Evolutionary conservation across 352 stramenopile species (phyloP).

Genomic region (Pythium aristosporum): DNA sequence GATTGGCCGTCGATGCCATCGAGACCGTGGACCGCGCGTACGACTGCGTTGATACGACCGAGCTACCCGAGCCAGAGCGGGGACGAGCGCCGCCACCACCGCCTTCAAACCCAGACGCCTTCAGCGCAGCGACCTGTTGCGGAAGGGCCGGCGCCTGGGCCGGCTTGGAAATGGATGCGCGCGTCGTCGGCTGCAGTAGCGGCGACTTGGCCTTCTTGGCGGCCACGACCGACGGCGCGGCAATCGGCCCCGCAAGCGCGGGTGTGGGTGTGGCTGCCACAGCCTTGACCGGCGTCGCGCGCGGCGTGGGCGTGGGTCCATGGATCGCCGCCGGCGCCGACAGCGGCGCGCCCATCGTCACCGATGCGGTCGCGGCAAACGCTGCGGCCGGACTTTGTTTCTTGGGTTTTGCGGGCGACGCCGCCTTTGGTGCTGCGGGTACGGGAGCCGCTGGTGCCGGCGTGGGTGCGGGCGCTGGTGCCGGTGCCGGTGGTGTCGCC

Average conservation of each 20-base stretch:
- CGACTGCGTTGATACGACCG: constrained; percentile 72
- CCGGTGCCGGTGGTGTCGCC: constrained; percentile 4
- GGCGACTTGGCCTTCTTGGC: constrained; percentile 23
- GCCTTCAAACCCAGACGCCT: constrained; percentile 22
- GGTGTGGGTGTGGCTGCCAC: neutral
- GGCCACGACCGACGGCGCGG: constrained; percentile 13
- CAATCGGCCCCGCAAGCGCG: constrained; percentile 7
- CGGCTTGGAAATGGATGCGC: constrained; percentile 20
- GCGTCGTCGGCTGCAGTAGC: constrained; percentile 17
- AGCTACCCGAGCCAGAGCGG: constrained; percentile 72
- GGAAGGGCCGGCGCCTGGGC: constrained; percentile 1
- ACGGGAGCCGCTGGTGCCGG: neutral
- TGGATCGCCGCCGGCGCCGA: constrained; percentile 27
- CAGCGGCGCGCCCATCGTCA: constrained; percentile 1
- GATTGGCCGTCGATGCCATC: constrained; percentile 75
- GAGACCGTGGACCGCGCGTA: constrained; percentile 79
- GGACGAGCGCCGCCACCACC: constrained; percentile 25
- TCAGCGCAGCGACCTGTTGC: constrained; percentile 14
- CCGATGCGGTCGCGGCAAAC: constrained; percentile 9
- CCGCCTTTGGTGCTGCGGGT: neutral
- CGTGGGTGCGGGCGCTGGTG: neutral
- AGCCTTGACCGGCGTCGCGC: constrained; percentile 6
- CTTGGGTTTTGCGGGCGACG: constrained; percentile 8
- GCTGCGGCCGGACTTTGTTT: constrained; percentile 7
- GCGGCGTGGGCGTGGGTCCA: constrained; percentile 15